Percentiles rank a stretch among this genome's conserved stretches.
Evolutionary conservation across 2,329 filamentous ascomycete species (phyloP).

Genomic region (Endoconidiophora laricicola): DNA sequence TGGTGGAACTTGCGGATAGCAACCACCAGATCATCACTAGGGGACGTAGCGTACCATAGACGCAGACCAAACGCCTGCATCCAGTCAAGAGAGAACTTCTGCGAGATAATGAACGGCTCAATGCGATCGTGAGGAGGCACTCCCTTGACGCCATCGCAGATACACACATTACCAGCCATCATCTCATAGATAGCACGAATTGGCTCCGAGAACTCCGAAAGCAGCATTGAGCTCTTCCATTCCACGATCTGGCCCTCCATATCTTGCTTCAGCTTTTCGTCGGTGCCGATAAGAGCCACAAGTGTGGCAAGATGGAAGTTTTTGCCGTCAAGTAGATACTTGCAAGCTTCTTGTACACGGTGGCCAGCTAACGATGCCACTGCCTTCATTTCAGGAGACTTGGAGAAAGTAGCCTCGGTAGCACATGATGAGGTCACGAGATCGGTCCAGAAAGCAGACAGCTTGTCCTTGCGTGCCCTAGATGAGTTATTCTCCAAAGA

Average conservation of each 20-base stretch:
- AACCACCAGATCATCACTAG: constrained; percentile 49
- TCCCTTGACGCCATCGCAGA: constrained; percentile 59
- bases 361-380: constrained; percentile 65
- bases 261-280: constrained; percentile 50
- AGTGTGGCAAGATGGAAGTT: constrained; percentile 76
- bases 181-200: constrained; percentile 82
- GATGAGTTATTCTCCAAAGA: constrained; percentile 22
- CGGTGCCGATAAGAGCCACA: constrained; percentile 64
- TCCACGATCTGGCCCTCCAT: constrained; percentile 66
- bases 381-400: constrained; percentile 64
- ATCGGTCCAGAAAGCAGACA: constrained; percentile 51
- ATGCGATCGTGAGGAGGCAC: constrained; percentile 65
- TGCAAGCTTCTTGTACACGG: constrained; percentile 68
- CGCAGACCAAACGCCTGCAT: constrained; percentile 81
- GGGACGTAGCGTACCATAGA: constrained; percentile 68
- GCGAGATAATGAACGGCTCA: constrained; percentile 64
- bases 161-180: constrained; percentile 70
- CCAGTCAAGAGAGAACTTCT: constrained; percentile 80
- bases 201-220: constrained; percentile 73
- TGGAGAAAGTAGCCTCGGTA: constrained; percentile 38
- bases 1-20: constrained; percentile 59
- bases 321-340: constrained; percentile 54
- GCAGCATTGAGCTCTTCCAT: constrained; percentile 68
- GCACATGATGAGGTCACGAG: constrained; percentile 45
- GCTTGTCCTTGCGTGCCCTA: constrained; percentile 38